Percentiles rank a stretch among this genome's conserved stretches.
These are phyloP conservation scores for Schizophyllum commune DNA, from an alignment of 1,284 basidiomycete genomes.

Conservation along the genomic window DNA sequence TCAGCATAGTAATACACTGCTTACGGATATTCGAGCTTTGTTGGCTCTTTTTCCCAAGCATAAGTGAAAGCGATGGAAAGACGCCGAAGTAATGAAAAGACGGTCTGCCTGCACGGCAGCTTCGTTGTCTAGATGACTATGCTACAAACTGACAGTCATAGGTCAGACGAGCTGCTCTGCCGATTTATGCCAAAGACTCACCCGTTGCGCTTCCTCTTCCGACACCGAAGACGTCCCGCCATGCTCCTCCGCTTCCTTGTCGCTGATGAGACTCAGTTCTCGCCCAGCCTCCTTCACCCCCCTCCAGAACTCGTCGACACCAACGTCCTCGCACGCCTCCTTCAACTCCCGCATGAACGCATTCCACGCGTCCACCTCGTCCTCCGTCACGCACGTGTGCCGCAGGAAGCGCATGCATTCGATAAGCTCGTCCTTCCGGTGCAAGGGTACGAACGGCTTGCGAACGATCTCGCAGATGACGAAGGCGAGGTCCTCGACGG, in stretches of 20 bases:
- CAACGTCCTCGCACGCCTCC: conserved; percentile 43
- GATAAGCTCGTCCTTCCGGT: conserved; percentile 60
- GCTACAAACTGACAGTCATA: too few relatives aligned
- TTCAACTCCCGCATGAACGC: conserved; percentile 50
- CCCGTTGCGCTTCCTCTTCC: conserved; percentile 40
- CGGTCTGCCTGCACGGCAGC: too few relatives aligned
- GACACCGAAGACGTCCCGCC: conserved; percentile 48
- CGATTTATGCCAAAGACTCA: conserved; percentile 15
- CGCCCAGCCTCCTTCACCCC: conserved; percentile 44
- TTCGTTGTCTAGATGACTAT: too few relatives aligned
- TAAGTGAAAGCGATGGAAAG: too few relatives aligned
- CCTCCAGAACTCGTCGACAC: conserved; percentile 61
- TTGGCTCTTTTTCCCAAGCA: too few relatives aligned
- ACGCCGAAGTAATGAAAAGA: too few relatives aligned
- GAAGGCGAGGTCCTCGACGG: conserved; percentile 66
- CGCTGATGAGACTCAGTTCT: conserved; percentile 53
- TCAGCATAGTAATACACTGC: too few relatives aligned
- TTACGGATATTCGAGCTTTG: too few relatives aligned
- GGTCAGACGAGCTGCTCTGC: too few relatives aligned
- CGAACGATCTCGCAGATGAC: conserved; percentile 67
- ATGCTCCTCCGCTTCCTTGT: conserved; percentile 47
- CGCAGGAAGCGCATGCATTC: conserved; percentile 67
- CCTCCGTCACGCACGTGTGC: conserved; percentile 61
- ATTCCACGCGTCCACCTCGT: conserved; percentile 77
- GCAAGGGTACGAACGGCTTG: conserved; percentile 54